Evolutionary conservation across 495 filamentous ascomycete species (phyloP).

Genomic region (Xylaria castorea): DNA sequence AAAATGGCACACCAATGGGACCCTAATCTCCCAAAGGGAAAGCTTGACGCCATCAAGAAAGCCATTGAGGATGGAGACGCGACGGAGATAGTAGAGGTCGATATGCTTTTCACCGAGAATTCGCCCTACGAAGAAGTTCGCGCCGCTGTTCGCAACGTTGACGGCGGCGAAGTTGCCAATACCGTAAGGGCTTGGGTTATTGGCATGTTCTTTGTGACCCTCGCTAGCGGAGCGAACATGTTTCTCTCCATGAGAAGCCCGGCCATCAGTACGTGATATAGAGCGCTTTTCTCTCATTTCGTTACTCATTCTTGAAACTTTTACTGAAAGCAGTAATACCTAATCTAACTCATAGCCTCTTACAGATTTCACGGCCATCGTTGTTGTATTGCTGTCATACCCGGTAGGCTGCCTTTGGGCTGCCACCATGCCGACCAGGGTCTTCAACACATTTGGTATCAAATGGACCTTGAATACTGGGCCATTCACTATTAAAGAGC

Average conservation of each 20-base stretch:
- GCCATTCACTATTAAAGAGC: constrained; percentile 71
- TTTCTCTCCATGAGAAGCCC: constrained; percentile 62
- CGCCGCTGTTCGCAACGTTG: constrained; percentile 58
- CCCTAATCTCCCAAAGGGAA: constrained; percentile 43
- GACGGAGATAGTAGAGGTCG: constrained; percentile 40
- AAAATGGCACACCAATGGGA: constrained; percentile 44
- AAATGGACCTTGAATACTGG: constrained; percentile 61
- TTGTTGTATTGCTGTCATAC: constrained; percentile 64
- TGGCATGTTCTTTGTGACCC: constrained; percentile 61
- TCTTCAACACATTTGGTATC: constrained; percentile 58
- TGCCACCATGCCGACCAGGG: constrained; percentile 56
- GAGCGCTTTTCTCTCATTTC: not conserved
- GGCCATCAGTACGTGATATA: constrained; percentile 47
- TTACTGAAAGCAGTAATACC: not conserved
- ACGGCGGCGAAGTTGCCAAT: constrained; percentile 64
- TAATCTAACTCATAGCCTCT: not conserved
- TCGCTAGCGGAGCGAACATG: constrained; percentile 65
- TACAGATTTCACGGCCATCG: constrained; percentile 59
- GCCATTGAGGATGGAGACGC: constrained; percentile 47
- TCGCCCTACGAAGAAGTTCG: constrained; percentile 57
- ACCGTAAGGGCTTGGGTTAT: constrained; percentile 69
- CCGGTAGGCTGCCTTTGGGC: constrained; percentile 64
- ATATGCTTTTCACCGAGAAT: constrained; percentile 39
- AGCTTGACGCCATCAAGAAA: constrained; percentile 44
- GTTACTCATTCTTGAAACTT: not conserved